These are phyloP conservation scores for Tremella mesenterica DNA, from an alignment of 768 basidiomycete species.

Conservation along the genomic window DNA sequence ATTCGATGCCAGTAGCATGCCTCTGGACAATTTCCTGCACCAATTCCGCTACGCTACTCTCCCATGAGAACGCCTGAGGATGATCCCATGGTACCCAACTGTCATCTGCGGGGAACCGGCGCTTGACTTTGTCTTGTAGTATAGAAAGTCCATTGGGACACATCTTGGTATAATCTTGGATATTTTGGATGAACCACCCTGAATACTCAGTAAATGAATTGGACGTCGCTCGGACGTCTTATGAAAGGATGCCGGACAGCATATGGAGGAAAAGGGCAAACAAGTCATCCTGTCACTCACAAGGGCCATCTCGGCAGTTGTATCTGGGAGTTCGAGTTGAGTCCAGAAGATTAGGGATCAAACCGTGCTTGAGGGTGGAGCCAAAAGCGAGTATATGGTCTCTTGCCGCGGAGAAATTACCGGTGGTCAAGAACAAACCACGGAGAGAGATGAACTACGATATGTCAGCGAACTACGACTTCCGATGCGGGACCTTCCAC, in stretches of 20 bases:
- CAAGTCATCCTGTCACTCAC: slow-evolving; percentile 39
- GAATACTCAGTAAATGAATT: no score
- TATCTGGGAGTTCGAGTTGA: slow-evolving; percentile 75
- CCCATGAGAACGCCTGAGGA: slow-evolving; percentile 66
- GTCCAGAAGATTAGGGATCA: slow-evolving; percentile 92
- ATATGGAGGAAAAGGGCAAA: background rate
- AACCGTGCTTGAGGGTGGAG: slow-evolving; percentile 84
- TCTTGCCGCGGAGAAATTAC: slow-evolving; percentile 59
- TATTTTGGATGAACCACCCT: slow-evolving; percentile 95
- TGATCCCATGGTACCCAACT: slow-evolving; percentile 91
- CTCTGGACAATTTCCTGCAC: slow-evolving; percentile 94
- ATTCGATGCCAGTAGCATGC: slow-evolving; percentile 82
- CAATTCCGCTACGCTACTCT: slow-evolving; percentile 80
- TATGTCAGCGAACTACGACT: background rate
- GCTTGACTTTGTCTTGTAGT: slow-evolving; percentile 69
- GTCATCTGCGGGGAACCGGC: slow-evolving; percentile 92
- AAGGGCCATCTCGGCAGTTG: slow-evolving; percentile 94
- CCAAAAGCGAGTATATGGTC: slow-evolving; percentile 88
- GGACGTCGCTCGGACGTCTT: no score
- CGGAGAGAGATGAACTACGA: slow-evolving; percentile 72
- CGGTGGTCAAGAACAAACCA: slow-evolving; percentile 87
- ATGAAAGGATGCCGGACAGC: background rate
- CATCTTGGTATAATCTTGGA: slow-evolving; percentile 80
- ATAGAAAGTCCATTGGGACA: slow-evolving; percentile 77
- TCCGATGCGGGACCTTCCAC: background rate